Evolutionary conservation across 73 alveolate genomes (phyloP).

Genomic region (Paramecium octaurelia): DNA sequence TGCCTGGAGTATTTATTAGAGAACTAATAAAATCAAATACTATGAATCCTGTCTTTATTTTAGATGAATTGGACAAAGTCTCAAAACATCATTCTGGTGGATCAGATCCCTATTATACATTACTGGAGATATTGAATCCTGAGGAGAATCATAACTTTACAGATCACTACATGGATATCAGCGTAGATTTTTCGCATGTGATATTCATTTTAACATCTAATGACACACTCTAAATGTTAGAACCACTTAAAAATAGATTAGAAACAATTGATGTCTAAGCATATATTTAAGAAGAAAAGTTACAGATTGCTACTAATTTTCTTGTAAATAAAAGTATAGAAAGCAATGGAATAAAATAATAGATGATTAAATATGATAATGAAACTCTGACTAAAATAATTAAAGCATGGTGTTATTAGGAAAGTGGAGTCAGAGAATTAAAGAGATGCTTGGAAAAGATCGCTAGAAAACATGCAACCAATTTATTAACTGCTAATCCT

Average conservation of each 20-base stretch:
- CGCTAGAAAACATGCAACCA: constrained; percentile 78
- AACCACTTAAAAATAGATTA: constrained; percentile 79
- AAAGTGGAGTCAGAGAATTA: constrained; percentile 84
- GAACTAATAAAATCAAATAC: constrained; percentile 71
- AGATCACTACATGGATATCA: constrained; percentile 79
- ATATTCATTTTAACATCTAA: constrained; percentile 82
- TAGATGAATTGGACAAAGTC: constrained; percentile 85
- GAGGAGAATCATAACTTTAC: constrained; percentile 74
- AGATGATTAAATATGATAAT: constrained; percentile 31
- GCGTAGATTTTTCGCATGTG: constrained; percentile 75
- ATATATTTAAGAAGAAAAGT: constrained; percentile 77
- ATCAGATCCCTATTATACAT: constrained; percentile 65
- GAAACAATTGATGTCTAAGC: constrained; percentile 82
- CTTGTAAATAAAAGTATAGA: constrained; percentile 61
- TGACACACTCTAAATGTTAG: constrained; percentile 78
- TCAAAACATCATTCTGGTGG: constrained; percentile 59
- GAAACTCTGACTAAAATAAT: not conserved
- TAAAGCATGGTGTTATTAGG: constrained; percentile 74
- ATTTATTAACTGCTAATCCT: constrained; percentile 58
- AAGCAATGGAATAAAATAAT: constrained; percentile 38
- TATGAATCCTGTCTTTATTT: constrained; percentile 79
- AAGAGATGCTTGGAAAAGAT: constrained; percentile 79
- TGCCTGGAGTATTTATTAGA: constrained; percentile 82
- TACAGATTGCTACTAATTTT: constrained; percentile 69
- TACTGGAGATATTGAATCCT: constrained; percentile 77